These are phyloP conservation scores for Trypanosoma scelopori DNA, from an alignment of 208 protist species.

Conservation along the genomic window DNA sequence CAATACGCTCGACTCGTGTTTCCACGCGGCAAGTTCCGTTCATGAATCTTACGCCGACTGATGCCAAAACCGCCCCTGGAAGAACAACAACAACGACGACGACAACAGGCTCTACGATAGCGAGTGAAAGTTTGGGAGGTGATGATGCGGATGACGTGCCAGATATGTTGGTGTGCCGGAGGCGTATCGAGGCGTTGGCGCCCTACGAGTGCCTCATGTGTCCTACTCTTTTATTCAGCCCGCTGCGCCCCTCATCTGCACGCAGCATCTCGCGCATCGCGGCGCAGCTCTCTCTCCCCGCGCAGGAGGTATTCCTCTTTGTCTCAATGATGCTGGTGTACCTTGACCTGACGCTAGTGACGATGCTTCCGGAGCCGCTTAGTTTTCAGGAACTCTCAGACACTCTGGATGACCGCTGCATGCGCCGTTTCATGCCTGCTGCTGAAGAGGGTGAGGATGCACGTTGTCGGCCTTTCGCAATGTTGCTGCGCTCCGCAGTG, in stretches of 20 bases:
- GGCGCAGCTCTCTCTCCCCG: constrained; percentile 41
- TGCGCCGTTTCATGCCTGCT: not conserved
- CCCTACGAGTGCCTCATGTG: constrained; percentile 63
- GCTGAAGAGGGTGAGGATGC: not conserved
- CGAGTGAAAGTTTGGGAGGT: not conserved
- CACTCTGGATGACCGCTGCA: not conserved
- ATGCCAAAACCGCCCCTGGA: not conserved
- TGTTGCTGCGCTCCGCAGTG: constrained; percentile 31
- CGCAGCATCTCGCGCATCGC: constrained; percentile 29
- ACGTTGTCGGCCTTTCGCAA: constrained; percentile 2
- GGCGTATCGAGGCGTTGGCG: constrained; percentile 34
- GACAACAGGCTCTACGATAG: too few relatives aligned
- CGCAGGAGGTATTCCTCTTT: constrained; percentile 49
- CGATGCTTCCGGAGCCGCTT: constrained; percentile 17
- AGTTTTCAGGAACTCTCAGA: constrained; percentile 15
- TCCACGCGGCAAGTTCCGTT: constrained; percentile 50
- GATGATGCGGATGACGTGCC: constrained; percentile 2
- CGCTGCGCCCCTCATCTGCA: constrained; percentile 39
- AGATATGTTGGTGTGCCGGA: constrained; percentile 10
- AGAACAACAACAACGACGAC: too few relatives aligned
- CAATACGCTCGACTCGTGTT: constrained; percentile 44
- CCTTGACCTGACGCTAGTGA: constrained; percentile 39
- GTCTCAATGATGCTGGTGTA: constrained; percentile 48
- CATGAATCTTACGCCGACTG: constrained; percentile 9
- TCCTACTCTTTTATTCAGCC: constrained; percentile 59